A percentile compares a stretch with the other conserved stretches of the same genome.
phyloP scores from a whole-genome alignment of 225 moss, liverwort and hornwort species.

The Bryoerythrophyllum caledonicum region DNA sequence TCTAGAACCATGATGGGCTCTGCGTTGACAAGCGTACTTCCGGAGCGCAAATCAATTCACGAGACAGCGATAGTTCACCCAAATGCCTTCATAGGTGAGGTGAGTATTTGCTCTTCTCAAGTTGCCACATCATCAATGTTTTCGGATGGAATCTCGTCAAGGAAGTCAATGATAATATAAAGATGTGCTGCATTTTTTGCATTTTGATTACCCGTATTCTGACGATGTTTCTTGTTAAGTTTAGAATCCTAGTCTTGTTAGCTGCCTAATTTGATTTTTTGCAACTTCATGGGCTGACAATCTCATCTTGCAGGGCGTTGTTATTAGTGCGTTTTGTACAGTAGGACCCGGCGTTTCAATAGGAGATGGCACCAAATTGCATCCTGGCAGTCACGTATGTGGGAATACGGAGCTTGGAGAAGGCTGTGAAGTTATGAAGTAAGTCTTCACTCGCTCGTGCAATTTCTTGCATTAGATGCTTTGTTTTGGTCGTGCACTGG shows the following conservation, averaged over 20 bases:
- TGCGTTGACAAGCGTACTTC: neutral
- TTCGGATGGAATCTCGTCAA: neutral
- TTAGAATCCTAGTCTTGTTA: neutral
- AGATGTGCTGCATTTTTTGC: neutral
- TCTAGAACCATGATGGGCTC: neutral
- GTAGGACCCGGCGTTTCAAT: slow-evolving; percentile 55
- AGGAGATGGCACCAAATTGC: slow-evolving; percentile 40
- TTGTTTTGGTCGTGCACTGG: neutral
- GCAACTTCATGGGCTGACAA: neutral
- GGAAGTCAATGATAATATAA: neutral
- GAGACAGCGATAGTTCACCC: neutral
- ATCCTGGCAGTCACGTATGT: slow-evolving; percentile 35
- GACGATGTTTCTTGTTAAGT: too few relatives aligned
- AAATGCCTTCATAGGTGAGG: neutral
- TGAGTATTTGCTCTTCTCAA: neutral
- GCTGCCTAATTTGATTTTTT: neutral
- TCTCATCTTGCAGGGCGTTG: slow-evolving; percentile 46
- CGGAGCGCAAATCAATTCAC: neutral
- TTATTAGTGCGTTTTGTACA: slow-evolving; percentile 60
- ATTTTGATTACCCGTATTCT: too few relatives aligned
- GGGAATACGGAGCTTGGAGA: slow-evolving; percentile 41
- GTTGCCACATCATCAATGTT: neutral
- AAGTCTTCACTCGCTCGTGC: neutral
- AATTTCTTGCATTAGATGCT: neutral
- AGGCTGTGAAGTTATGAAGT: slow-evolving; percentile 44